phyloP scores from a whole-genome alignment of 352 stramenopile species.

The Phytophthora europaea region DNA sequence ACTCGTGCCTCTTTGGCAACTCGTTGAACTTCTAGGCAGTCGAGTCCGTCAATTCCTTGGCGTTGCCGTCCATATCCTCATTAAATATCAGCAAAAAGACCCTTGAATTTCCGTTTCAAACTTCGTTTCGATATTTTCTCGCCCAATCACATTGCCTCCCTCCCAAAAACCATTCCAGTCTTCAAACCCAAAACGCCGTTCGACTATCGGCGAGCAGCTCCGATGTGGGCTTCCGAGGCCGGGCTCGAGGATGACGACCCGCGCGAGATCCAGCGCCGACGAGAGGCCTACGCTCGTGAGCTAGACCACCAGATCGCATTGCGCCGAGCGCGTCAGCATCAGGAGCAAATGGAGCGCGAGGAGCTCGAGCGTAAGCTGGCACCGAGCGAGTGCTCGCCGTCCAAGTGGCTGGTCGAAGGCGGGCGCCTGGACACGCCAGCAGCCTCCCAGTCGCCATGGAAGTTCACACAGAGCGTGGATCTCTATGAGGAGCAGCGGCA shows the following conservation, averaged over 20 bases:
- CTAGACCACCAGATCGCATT: slow-evolving; percentile 79
- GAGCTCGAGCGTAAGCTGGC: slow-evolving; percentile 67
- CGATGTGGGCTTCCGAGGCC: slow-evolving; percentile 69
- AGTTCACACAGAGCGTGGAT: slow-evolving; percentile 23
- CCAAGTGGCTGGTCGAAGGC: slow-evolving; percentile 80
- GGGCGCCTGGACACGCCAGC: slow-evolving; percentile 42
- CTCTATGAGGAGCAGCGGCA: slow-evolving; percentile 37
- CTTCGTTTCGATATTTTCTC: slow-evolving; percentile 8
- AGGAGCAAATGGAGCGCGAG: slow-evolving; percentile 64
- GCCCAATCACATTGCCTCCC: slow-evolving; percentile 56
- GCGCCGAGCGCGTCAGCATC: slow-evolving; percentile 53
- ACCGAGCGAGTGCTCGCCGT: slow-evolving; percentile 61
- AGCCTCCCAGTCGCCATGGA: slow-evolving; percentile 31
- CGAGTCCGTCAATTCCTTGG: background rate
- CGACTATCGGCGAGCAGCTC: background rate
- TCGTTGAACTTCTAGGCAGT: slow-evolving; percentile 34
- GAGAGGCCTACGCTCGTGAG: slow-evolving; percentile 73
- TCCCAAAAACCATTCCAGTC: slow-evolving; percentile 27
- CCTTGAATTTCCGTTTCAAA: slow-evolving; percentile 11
- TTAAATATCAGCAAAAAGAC: background rate
- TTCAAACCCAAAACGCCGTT: slow-evolving; percentile 19
- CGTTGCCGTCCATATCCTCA: slow-evolving; percentile 2
- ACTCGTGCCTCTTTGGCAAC: slow-evolving; percentile 73
- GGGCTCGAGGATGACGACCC: slow-evolving; percentile 38
- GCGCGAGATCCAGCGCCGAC: slow-evolving; percentile 57